Base-by-base conservation (phyloP, 2,329 filamentous ascomycete species). In the Myrmaecium sp. region DNA sequence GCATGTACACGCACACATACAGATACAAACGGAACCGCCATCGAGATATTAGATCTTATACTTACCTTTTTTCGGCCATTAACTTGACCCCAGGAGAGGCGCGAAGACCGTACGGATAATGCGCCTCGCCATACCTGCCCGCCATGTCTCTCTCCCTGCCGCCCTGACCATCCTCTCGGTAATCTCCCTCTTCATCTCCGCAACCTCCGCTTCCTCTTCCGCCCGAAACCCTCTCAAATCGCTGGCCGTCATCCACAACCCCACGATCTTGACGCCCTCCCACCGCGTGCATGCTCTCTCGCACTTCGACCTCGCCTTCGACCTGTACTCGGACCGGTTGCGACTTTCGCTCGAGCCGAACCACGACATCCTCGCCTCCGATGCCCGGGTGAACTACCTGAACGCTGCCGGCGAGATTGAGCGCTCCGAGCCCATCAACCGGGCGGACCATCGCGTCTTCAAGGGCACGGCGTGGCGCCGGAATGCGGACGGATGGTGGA, bases 301-400 rank as follows among this genome's bases (percentile, higher is more conserved):
- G 9, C 60, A 70, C 13, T 98, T 98, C 51, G 80, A 93, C 42
- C 58, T 98, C 34, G 74, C 69, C 16, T 94, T 98, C 49, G 62
- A 69, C 30, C 57, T 93, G 18, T 58, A 68, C 33, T 62, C 66
- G 28, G 57, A 65, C 33, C 67, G 71, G 38, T 62, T 95, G 42
- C 80, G 82, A 37, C 65, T 98, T 27, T 66, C 69, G 29, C 65
- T 98, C 25, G 74, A 89, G 47, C 89, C 89, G 4, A 95, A 95
- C 48, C 71, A 92, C 56, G 81, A 95, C 52, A 73, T 95, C 31
- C 62, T 98, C 23, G 68, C 75, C 29, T 66, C 82, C 10, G 73
- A 76, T 40, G 77, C 84, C 6, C 68, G 66, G 26, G 60, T 98
- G 25, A 68, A 74, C 20, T 75, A 82, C 44, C 51, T 93, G 21